A percentile compares a stretch with the other conserved stretches of the same genome.
phyloP scores from a whole-genome alignment of 495 filamentous ascomycete species.

The Tuber aestivum region DNA sequence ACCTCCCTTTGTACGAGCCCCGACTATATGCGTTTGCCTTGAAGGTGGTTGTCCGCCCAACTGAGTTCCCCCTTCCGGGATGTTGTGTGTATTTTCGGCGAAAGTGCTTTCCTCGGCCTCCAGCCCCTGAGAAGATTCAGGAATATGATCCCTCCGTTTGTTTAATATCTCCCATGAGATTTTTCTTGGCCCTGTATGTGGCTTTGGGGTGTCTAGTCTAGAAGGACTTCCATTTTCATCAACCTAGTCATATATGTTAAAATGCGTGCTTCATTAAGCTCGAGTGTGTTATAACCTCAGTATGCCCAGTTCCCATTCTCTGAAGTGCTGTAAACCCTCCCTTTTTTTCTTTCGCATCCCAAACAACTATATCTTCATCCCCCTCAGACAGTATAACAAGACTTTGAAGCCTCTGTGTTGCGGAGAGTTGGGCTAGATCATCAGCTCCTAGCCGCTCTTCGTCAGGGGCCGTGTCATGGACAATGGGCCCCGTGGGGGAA shows the following conservation, averaged over 20 bases:
- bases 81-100: not conserved
- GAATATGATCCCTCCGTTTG: not conserved
- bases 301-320: not conserved
- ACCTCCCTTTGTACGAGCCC: not conserved
- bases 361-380: not conserved
- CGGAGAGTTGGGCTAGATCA: not conserved
- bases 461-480: not conserved
- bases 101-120: not conserved
- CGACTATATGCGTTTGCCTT: not conserved
- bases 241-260: constrained; percentile 10
- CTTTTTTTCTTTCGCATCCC: not conserved
- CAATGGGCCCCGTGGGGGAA: not conserved
- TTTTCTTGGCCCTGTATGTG: not conserved
- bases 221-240: constrained; percentile 17
- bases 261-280: not conserved
- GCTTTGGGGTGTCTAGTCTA: not conserved
- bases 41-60: not conserved
- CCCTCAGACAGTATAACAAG: not conserved
- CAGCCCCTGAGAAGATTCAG: not conserved
- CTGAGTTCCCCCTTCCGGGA: not conserved
- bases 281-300: not conserved
- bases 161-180: not conserved
- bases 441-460: not conserved
- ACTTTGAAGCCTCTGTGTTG: not conserved
- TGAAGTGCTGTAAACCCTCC: not conserved